Conservation (phyloP, 1,139 yeast species). For the Candida smagusa region DNA sequence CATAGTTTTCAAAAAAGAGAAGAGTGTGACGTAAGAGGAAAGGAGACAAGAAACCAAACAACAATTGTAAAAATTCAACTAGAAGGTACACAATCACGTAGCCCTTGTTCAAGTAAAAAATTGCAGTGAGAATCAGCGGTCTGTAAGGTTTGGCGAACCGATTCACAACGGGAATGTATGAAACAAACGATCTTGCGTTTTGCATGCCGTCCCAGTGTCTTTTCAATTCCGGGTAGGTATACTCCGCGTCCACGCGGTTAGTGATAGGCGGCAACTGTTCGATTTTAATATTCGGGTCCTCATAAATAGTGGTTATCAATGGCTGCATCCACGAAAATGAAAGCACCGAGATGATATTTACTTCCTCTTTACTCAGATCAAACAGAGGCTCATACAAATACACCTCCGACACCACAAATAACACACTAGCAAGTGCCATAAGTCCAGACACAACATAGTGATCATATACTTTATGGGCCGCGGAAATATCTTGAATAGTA, state of each 20-base stretch:
- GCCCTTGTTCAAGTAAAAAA: conserved; percentile 10
- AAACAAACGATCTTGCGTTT: conserved; percentile 1
- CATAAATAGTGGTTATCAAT: conserved; percentile 20
- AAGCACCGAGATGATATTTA: conserved; percentile 14
- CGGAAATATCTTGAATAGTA: conserved; percentile 15
- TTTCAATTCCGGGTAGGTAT: conserved; percentile 7
- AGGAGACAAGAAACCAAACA: conserved; percentile 17
- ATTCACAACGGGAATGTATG: conserved; percentile 8
- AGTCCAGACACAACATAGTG: neutral
- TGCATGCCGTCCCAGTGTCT: conserved; percentile 8
- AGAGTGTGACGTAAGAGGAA: conserved; percentile 22
- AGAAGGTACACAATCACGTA: conserved; percentile 9
- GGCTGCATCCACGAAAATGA: conserved; percentile 28
- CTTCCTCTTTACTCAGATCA: conserved; percentile 10
- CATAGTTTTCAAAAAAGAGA: conserved; percentile 14
- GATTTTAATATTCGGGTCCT: conserved; percentile 17
- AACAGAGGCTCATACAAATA: conserved; percentile 15
- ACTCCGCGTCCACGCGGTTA: conserved; percentile 8
- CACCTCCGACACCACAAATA: conserved; percentile 14
- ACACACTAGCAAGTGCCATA: conserved; percentile 6
- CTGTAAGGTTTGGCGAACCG: conserved; percentile 5
- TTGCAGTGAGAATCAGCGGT: conserved; percentile 18
- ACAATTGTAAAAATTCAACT: conserved; percentile 12
- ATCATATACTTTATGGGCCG: conserved; percentile 14
- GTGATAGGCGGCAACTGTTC: conserved; percentile 19